Evolutionary conservation across 1,284 basidiomycete species (phyloP).

Genomic region (Trichosporon faecale): DNA sequence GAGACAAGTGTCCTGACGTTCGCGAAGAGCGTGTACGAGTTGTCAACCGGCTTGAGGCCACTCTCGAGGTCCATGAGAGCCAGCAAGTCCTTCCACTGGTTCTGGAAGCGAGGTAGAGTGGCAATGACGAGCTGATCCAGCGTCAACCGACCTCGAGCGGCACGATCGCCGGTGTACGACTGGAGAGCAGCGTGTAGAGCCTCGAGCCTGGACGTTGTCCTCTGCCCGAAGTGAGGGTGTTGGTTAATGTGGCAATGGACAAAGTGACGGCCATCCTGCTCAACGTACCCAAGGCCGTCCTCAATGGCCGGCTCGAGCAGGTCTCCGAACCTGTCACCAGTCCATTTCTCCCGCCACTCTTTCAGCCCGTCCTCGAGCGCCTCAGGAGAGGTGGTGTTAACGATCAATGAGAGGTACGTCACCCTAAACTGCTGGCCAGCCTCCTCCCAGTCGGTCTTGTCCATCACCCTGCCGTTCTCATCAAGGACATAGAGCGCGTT

Average conservation of each 20-base stretch:
- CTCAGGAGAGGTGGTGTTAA: not conserved
- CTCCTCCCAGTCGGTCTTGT: not conserved
- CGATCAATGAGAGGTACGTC: not conserved
- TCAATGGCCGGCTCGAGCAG: not conserved
- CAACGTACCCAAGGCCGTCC: not conserved
- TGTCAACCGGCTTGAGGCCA: too few relatives aligned
- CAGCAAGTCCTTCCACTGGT: not conserved
- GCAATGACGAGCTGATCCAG: not conserved
- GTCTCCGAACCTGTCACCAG: not conserved
- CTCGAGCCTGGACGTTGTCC: not conserved
- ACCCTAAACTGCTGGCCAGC: not conserved
- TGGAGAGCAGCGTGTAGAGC: not conserved
- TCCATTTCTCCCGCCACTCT: not conserved
- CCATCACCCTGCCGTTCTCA: not conserved
- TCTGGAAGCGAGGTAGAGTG: not conserved
- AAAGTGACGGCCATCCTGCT: not conserved
- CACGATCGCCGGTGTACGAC: not conserved
- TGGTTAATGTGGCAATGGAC: not conserved
- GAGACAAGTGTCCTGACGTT: too few relatives aligned
- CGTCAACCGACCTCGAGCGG: not conserved
- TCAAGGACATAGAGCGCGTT: not conserved
- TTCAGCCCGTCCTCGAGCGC: not conserved
- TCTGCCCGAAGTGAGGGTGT: not conserved
- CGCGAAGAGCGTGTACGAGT: too few relatives aligned
- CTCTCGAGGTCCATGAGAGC: too few relatives aligned